Evolutionary conservation across 2,329 filamentous ascomycete genomes (phyloP), one percentile per base, ranked within the genome.

Genomic region (Exophiala alcalophila): DNA sequence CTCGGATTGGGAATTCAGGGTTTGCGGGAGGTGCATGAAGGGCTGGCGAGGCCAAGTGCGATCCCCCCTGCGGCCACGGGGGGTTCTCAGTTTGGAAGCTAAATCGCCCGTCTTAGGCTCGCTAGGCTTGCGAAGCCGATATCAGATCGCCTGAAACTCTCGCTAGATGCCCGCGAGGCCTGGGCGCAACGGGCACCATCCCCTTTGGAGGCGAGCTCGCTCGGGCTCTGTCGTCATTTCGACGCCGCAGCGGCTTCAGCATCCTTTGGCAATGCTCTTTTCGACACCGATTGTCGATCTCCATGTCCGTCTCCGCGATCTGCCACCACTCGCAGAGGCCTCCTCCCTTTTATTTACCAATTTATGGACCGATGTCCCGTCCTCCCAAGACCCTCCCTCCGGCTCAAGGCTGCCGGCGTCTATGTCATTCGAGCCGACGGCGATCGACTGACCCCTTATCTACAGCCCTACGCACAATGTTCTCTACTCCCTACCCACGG

Each of bases 201-300:
- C 40, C 32, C 41, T 27, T 38, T 42, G 15, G 31, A 20, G 16
- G 10, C 15, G 12, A 27, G 15, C 40, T 24, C 14, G 28, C 14
- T 36, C 36, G 41, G 46, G 37, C 37, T 36, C 36, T 45, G 41
- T 49, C 46, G 41, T 49, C 46, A 45, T 49, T 19, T 10, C 31
- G 20, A 34, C 34, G 25, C 33, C 32, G 15, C 36, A 21, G 18
- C 10, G 36, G 24, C 33, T 31, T 14, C 29, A 24, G 23, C 36
- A 35, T 37, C 20, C 24, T 20, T 20, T 16, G 21, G 20, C 40
- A 19, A 31, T 35, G 31, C 23, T 21, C 40, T 24, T 31, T 25
- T 45, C 35, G 42, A 29, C 19, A 39, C 20, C 19, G 19, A 10
- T 27, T 28, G 46, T 37, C 41, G 34, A 49, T 41, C 41, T 14